These are phyloP conservation scores for Dillenia suffruticosa DNA, from an alignment of 164 flowering plant species.

Conservation along the genomic window DNA sequence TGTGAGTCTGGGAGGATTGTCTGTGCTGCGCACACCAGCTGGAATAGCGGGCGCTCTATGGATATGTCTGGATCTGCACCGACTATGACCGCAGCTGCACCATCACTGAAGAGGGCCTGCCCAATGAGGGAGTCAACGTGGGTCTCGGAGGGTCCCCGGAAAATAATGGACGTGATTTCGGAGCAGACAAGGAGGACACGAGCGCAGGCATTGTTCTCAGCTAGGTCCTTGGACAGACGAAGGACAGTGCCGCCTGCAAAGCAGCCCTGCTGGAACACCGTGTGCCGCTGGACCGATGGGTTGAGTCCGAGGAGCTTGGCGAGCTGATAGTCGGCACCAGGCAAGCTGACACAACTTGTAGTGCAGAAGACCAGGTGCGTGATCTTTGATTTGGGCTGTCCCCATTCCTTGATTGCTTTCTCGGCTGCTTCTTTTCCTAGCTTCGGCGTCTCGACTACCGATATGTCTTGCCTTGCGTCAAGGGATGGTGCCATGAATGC, in stretches of 20 bases:
- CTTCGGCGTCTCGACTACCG: slow-evolving; percentile 9
- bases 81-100: slow-evolving; percentile 12
- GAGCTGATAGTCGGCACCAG: slow-evolving; percentile 13
- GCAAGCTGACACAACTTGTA: slow-evolving; percentile 14
- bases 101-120: slow-evolving; percentile 16
- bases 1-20: slow-evolving; percentile 9
- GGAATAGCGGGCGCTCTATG: slow-evolving; percentile 10
- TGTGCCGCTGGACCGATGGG: slow-evolving; percentile 6
- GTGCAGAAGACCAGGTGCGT: slow-evolving; percentile 16
- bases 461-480: slow-evolving; percentile 12
- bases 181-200: slow-evolving; percentile 19
- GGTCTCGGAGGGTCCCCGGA: slow-evolving; percentile 14
- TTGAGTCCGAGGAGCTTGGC: slow-evolving; percentile 13
- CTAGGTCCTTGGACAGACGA: slow-evolving; percentile 17
- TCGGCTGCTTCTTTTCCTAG: slow-evolving; percentile 14
- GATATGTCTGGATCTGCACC: slow-evolving; percentile 10
- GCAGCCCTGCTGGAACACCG: slow-evolving; percentile 19
- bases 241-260: slow-evolving; percentile 14
- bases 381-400: slow-evolving; percentile 13
- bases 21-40: slow-evolving; percentile 12
- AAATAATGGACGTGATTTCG: slow-evolving; percentile 10
- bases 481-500: slow-evolving; percentile 14
- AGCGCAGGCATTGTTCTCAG: slow-evolving; percentile 17
- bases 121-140: slow-evolving; percentile 13
- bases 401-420: slow-evolving; percentile 13